Conservation (phyloP, 2,329 filamentous ascomycete species). For the Stemphylium vesicarium region DNA sequence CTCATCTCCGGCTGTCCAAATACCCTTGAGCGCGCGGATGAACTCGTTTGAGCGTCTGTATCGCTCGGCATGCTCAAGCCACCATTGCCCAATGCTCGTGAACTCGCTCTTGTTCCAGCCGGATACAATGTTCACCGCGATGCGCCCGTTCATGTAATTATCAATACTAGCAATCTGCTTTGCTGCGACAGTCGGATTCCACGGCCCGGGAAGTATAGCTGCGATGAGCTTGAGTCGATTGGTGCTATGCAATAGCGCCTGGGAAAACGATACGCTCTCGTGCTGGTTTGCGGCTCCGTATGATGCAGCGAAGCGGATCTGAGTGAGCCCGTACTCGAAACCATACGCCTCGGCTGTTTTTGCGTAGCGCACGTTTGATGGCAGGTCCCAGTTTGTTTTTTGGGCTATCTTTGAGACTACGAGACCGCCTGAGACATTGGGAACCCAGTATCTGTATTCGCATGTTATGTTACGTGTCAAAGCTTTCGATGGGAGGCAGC, state of each 20-base stretch:
- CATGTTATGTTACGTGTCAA: not conserved
- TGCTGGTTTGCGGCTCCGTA: conserved; percentile 58
- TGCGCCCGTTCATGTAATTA: conserved; percentile 58
- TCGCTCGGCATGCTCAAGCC: conserved; percentile 61
- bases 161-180: conserved; percentile 63
- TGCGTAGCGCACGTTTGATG: conserved; percentile 58
- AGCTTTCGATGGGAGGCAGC: not conserved
- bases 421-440: conserved; percentile 61
- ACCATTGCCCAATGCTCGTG: conserved; percentile 60
- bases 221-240: conserved; percentile 59
- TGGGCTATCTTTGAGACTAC: conserved; percentile 62
- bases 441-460: conserved; percentile 57
- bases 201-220: conserved; percentile 53
- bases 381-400: conserved; percentile 57
- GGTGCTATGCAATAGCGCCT: conserved; percentile 57
- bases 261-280: conserved; percentile 59
- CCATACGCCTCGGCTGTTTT: conserved; percentile 57
- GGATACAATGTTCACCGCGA: conserved; percentile 60
- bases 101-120: conserved; percentile 64
- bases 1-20: conserved; percentile 56
- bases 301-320: conserved; percentile 61
- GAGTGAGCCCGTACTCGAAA: conserved; percentile 60
- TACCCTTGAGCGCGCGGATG: conserved; percentile 59
- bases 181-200: conserved; percentile 55
- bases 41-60: conserved; percentile 59